Base-by-base conservation (phyloP, 2,329 filamentous ascomycete genomes). In the Colletotrichum zoysiae region DNA sequence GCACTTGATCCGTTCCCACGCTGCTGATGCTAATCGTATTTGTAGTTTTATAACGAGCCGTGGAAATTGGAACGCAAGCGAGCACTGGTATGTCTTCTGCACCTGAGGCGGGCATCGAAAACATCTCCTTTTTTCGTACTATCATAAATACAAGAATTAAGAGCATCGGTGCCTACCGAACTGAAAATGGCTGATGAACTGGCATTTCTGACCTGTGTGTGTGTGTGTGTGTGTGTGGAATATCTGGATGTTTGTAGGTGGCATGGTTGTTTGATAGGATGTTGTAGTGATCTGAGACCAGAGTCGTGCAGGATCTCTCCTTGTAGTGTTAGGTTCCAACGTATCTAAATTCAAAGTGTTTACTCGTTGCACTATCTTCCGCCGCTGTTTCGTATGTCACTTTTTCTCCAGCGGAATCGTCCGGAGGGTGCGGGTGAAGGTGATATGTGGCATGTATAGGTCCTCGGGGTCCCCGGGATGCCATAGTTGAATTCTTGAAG, bases 41-140 rank as follows among this genome's bases (percentile, higher is more conserved):
- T 88, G 86, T 20, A 88, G 79, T 2, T 84, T 85, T 0, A 86
- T 84, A 14, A 88, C 84, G 3, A 85, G 84, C 70, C 88, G 86
- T 8, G 84, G 82, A 87, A 88, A 1, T 88, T 82, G n/a, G n/a
- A 88, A 79, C 2, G 86, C 88, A 6, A 88, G 78, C 0, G 82
- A 85, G 0, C 86, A 86, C 16, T 87, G 80, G 73, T 89, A 86
- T 0, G 86, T n/a, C n/a, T n/a, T n/a, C 35, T 69, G 16, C 20
- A 1, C 7, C 14, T 2, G 62, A 57, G 7, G 51, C 26, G n/a
- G 65, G 60, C 2, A 26, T 69, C 2, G 51, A 51, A 2, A 65
- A 23, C 2, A 58, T 16, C 30, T 42, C 35, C 12, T 40, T 5
- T 2, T 40, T 40, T 5, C 42, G 42, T 4, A 65, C 33, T 42